These are phyloP conservation scores for Hanseniaspora uvarum DNA, from an alignment of 1,139 yeast genomes.

Conservation along the genomic window DNA sequence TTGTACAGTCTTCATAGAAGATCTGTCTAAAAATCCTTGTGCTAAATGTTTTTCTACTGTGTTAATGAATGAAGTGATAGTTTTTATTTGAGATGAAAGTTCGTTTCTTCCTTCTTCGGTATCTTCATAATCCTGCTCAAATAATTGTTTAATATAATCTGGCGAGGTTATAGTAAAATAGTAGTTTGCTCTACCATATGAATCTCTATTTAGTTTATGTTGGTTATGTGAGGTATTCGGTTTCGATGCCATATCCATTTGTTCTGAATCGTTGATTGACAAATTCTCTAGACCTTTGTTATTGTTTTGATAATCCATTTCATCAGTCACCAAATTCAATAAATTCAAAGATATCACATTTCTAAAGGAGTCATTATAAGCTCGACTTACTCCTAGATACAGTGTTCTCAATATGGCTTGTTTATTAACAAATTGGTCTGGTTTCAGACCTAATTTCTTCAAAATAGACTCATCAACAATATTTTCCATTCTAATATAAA, in stretches of 20 bases:
- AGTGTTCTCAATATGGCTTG: not conserved
- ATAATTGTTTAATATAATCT: slow-evolving; percentile 8
- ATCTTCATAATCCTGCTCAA: slow-evolving; percentile 11
- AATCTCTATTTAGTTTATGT: not conserved
- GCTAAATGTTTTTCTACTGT: slow-evolving; percentile 10
- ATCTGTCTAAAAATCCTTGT: slow-evolving; percentile 11
- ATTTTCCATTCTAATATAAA: not conserved
- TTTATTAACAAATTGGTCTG: not conserved
- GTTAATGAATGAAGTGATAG: slow-evolving; percentile 7
- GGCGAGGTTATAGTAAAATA: slow-evolving; percentile 15
- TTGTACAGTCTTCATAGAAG: slow-evolving; percentile 3
- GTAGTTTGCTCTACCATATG: slow-evolving; percentile 12
- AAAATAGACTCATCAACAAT: not conserved
- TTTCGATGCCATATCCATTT: not conserved
- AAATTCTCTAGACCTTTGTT: not conserved
- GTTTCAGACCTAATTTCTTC: not conserved
- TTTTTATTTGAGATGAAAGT: not conserved
- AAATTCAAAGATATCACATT: slow-evolving; percentile 3
- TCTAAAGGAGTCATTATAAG: slow-evolving; percentile 2
- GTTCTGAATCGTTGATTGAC: not conserved
- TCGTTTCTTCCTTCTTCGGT: not conserved
- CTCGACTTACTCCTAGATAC: not conserved
- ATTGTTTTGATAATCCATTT: not conserved
- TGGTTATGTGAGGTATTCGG: not conserved
- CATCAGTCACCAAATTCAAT: slow-evolving; percentile 5